These are phyloP conservation scores for Erodium maritimum DNA, from an alignment of 345 rosid genomes.

Conservation along the genomic window DNA sequence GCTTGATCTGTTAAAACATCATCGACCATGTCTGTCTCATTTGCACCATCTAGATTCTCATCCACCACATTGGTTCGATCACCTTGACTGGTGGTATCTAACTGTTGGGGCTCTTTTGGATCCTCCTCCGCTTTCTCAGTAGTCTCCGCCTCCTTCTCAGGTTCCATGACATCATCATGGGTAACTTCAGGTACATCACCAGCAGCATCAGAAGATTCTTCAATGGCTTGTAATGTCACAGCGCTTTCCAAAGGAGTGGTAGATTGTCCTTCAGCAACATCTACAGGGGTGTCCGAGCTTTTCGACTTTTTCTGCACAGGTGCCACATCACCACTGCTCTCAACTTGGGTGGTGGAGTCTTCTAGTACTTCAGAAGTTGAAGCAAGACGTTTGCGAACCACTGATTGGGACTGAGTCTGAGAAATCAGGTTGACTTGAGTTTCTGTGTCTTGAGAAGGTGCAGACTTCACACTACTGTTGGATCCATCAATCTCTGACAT, in stretches of 20 bases:
- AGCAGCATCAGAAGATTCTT: conserved; percentile 35
- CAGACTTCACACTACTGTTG: conserved; percentile 30
- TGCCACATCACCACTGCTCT: conserved; percentile 24
- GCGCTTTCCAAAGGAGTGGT: no score
- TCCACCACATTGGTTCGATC: conserved; percentile 30
- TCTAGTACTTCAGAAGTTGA: conserved; percentile 41
- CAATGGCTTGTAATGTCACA: conserved; percentile 21
- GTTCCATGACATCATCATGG: conserved; percentile 9
- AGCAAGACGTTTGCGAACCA: conserved; percentile 57
- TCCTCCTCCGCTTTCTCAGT: conserved; percentile 18
- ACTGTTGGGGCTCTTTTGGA: conserved; percentile 32
- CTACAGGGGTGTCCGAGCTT: conserved; percentile 33
- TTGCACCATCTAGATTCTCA: conserved; percentile 38
- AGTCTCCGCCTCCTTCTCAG: conserved; percentile 1
- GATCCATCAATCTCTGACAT: conserved; percentile 59
- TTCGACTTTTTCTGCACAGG: conserved; percentile 55
- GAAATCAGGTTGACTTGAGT: conserved; percentile 23
- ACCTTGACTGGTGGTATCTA: conserved; percentile 22
- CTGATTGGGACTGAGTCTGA: conserved; percentile 18
- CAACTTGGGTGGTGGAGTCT: conserved; percentile 31
- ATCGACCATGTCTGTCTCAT: conserved; percentile 22
- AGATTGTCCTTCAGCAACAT: conserved; percentile 9
- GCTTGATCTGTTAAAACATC: conserved; percentile 31
- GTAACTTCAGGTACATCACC: conserved; percentile 14
- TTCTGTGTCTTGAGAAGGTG: conserved; percentile 38